Conservation (phyloP, 441 rosid genomes). For the Raphanus hybrid region DNA sequence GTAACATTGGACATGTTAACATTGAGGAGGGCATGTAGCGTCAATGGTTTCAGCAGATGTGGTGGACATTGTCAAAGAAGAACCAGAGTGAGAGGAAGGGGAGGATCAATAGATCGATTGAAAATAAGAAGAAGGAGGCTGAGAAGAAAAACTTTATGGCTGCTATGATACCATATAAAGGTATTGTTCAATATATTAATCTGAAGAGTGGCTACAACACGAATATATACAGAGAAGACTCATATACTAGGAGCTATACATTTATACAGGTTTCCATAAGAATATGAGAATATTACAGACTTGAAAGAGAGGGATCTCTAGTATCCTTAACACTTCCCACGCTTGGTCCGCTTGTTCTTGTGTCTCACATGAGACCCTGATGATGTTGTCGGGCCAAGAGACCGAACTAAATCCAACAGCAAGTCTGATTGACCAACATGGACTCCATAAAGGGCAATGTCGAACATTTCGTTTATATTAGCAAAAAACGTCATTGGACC, state of each 20-base stretch:
- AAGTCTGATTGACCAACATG: too few species aligned
- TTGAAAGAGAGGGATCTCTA: background rate
- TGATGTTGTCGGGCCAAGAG: too few species aligned
- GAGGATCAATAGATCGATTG: background rate
- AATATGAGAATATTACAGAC: background rate
- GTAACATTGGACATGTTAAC: background rate
- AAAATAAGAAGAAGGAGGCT: background rate
- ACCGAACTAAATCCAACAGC: too few species aligned
- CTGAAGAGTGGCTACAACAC: background rate
- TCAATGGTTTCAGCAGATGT: background rate
- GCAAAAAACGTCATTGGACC: conserved; percentile 55
- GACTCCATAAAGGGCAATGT: too few species aligned
- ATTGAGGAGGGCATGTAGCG: background rate
- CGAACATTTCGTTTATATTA: conserved; percentile 34
- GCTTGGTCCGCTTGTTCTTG: too few species aligned
- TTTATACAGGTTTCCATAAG: background rate
- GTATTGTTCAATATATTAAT: background rate
- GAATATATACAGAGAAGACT: background rate
- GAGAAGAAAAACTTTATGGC: background rate
- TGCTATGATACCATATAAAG: background rate
- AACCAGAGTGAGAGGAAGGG: background rate
- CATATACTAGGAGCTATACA: background rate
- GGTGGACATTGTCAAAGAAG: background rate
- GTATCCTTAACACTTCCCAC: background rate
- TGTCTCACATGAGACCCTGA: too few species aligned